Evolutionary conservation across 257 asterid species (phyloP), one percentile per base, ranked within the genome.

Genomic region (Striga asiatica): DNA sequence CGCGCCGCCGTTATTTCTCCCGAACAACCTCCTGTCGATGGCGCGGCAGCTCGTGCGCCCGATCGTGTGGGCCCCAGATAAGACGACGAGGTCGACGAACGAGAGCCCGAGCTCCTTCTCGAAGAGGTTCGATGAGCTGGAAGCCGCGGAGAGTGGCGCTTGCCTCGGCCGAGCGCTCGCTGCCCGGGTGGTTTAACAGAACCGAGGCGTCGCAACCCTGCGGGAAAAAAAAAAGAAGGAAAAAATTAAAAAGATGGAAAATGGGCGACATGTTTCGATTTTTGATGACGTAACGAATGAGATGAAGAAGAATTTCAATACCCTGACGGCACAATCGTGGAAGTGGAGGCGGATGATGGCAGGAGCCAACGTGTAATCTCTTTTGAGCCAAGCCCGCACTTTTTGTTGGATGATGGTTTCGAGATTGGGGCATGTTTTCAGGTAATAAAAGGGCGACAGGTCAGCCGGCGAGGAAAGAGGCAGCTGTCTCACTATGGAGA

Each of bases 181-280:
- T 80, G 67, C 86, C 93, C 5, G 34, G 66, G 38, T 77, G 50
- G 21, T 88, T 67, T 25, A 88, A 66, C 37, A 88, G 70, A 41
- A 84, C 18, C 6, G 97, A 88, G 9, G 65, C 97, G 32, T 88
- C 97, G 56, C 97, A 88, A 0, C 97, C 97, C 95, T 88, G 63
- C n/a, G 54, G 6, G 6, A 1, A 29, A 7, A 29, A 29, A 1
- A 5, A 10, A 29, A 35, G 5, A 35, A 24, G 25, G 39, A 24
- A 2, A 21, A 31, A 29, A 43, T 2, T 9, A 23, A 38, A 18
- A 4, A 12, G 16, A 4, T 2, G 8, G 35, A 31, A 1, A 31
- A 31, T 31, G 37, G 1, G 37, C 10, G 12, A 34, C 41, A 34
- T 34, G 41, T 34, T 8, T n/a, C n/a, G n/a, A n/a, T n/a, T n/a